A percentile compares a stretch with the other conserved stretches of the same genome.
Conservation (phyloP, 2,329 filamentous ascomycete species). For the Penicillium sp. region DNA sequence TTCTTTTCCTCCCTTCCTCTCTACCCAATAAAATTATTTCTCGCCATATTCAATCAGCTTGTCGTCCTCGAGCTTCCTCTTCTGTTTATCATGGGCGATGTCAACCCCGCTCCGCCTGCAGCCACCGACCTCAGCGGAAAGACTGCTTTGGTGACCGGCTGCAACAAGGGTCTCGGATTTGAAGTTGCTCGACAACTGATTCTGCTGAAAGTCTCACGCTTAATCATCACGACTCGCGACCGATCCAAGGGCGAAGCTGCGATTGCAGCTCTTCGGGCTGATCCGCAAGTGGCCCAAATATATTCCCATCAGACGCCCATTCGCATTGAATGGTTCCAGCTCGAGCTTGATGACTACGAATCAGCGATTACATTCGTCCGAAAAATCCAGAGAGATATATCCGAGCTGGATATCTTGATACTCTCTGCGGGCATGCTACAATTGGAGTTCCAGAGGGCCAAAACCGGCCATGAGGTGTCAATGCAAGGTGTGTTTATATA, state of each 20-base stretch:
- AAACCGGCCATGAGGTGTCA: conserved; percentile 18
- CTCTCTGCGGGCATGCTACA: conserved; percentile 18
- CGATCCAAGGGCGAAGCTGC: conserved; percentile 7
- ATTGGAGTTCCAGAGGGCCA: conserved; percentile 16
- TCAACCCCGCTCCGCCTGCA: too few relatives aligned
- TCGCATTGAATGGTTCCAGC: conserved; percentile 49
- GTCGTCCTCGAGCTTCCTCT: background rate
- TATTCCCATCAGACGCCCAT: conserved; percentile 24
- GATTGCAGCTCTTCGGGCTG: conserved; percentile 8
- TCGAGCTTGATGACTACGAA: conserved; percentile 46
- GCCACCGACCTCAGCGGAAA: conserved; percentile 8
- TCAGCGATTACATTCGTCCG: conserved; percentile 14
- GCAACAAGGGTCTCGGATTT: conserved; percentile 46
- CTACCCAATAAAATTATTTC: too few relatives aligned
- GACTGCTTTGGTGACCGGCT: background rate
- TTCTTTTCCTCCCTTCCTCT: too few relatives aligned
- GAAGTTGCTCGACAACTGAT: conserved; percentile 46
- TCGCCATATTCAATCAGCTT: too few relatives aligned
- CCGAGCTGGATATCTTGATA: conserved; percentile 17
- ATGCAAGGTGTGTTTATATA: conserved; percentile 1
- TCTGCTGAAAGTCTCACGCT: conserved; percentile 39
- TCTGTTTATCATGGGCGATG: background rate
- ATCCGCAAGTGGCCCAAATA: conserved; percentile 45
- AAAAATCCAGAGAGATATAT: conserved; percentile 12
- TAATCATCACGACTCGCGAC: conserved; percentile 52